Conservation (phyloP, 495 filamentous ascomycete genomes). For the Collariella sp. region DNA sequence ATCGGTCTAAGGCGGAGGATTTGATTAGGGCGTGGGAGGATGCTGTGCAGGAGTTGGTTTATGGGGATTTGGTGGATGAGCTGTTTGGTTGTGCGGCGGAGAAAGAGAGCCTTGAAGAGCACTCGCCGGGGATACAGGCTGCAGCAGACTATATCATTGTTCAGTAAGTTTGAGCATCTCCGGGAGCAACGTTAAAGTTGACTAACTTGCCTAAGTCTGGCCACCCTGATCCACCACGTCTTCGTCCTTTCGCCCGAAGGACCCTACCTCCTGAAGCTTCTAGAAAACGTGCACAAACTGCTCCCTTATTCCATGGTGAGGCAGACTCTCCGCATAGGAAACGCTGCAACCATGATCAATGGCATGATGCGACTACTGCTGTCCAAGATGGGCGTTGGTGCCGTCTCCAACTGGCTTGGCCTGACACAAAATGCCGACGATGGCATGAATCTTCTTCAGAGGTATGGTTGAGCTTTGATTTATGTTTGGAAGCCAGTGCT, state of each 20-base stretch:
- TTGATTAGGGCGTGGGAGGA: slow-evolving; percentile 49
- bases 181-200: not conserved
- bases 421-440: slow-evolving; percentile 50
- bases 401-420: slow-evolving; percentile 59
- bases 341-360: slow-evolving; percentile 61
- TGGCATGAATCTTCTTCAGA: slow-evolving; percentile 61
- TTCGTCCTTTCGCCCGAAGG: slow-evolving; percentile 56
- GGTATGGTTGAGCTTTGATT: slow-evolving; percentile 29
- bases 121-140: slow-evolving; percentile 46
- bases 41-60: slow-evolving; percentile 46
- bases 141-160: slow-evolving; percentile 50
- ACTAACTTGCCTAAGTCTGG: slow-evolving; percentile 39
- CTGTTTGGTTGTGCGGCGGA: slow-evolving; percentile 47
- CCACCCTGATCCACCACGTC: slow-evolving; percentile 54
- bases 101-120: slow-evolving; percentile 47
- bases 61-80: slow-evolving; percentile 50
- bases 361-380: slow-evolving; percentile 54
- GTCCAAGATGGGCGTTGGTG: slow-evolving; percentile 54
- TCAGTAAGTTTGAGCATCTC: slow-evolving; percentile 32
- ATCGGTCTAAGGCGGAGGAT: slow-evolving; percentile 45
- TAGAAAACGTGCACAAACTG: slow-evolving; percentile 49
- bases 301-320: slow-evolving; percentile 52
- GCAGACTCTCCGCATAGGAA: slow-evolving; percentile 56
- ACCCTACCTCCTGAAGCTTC: slow-evolving; percentile 49
- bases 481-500: not conserved